Percentiles rank a stretch among this genome's conserved stretches.
These are phyloP conservation scores for Babesia divergens DNA, from an alignment of 169 alveolate genomes.

Conservation along the genomic window DNA sequence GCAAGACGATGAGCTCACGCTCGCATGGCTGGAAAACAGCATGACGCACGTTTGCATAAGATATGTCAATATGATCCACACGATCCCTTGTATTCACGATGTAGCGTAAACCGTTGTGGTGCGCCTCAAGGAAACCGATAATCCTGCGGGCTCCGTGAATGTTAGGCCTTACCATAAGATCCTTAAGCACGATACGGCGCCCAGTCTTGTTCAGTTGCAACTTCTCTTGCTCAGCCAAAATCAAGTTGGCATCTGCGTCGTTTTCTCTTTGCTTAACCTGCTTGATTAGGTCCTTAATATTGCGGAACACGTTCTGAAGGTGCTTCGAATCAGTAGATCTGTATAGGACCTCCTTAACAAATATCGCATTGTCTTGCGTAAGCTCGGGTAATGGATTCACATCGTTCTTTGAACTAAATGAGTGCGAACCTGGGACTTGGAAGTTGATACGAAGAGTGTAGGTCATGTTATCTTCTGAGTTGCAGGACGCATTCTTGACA, in stretches of 20 bases:
- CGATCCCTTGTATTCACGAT: slow-evolving; percentile 73
- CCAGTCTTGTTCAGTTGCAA: slow-evolving; percentile 78
- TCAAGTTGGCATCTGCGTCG: slow-evolving; percentile 87
- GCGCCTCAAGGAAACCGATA: slow-evolving; percentile 94
- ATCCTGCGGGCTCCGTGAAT: slow-evolving; percentile 81
- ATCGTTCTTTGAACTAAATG: slow-evolving; percentile 75
- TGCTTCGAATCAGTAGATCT: slow-evolving; percentile 86
- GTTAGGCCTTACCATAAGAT: slow-evolving; percentile 80
- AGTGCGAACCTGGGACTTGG: slow-evolving; percentile 89
- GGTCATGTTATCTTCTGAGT: slow-evolving; percentile 84
- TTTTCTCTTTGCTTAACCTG: slow-evolving; percentile 88
- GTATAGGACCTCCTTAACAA: slow-evolving; percentile 90
- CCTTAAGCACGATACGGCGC: slow-evolving; percentile 74
- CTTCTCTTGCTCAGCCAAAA: slow-evolving; percentile 87
- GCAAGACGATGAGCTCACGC: slow-evolving; percentile 90
- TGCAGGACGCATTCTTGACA: slow-evolving; percentile 87
- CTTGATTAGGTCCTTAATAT: slow-evolving; percentile 91
- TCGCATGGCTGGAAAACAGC: slow-evolving; percentile 97
- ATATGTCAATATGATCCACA: slow-evolving; percentile 86
- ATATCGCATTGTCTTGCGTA: slow-evolving; percentile 78
- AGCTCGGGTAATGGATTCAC: slow-evolving; percentile 80
- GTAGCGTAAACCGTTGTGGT: slow-evolving; percentile 92
- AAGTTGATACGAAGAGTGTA: slow-evolving; percentile 88
- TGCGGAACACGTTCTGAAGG: slow-evolving; percentile 78
- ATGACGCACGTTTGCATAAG: slow-evolving; percentile 90